A percentile compares a stretch with the other conserved stretches of the same genome.
These are phyloP conservation scores for Candida succiphila DNA, from an alignment of 805 yeast species.

Conservation along the genomic window DNA sequence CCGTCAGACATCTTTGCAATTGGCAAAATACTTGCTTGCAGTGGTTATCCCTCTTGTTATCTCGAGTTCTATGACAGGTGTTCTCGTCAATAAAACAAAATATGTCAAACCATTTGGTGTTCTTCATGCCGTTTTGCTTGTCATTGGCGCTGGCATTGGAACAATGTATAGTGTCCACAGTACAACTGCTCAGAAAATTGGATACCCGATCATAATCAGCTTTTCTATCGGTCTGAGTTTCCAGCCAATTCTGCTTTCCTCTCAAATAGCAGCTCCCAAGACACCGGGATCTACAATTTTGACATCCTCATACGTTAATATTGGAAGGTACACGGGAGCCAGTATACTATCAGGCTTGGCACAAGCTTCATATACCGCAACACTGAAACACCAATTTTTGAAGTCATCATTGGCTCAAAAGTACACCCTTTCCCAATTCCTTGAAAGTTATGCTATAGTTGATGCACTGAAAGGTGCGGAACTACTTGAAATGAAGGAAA, in stretches of 20 bases:
- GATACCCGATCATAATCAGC: conserved; percentile 36
- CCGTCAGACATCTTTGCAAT: conserved; percentile 28
- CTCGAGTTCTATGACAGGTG: conserved; percentile 27
- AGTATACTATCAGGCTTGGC: conserved; percentile 33
- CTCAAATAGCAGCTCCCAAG: conserved; percentile 43
- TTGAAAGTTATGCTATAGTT: conserved; percentile 2
- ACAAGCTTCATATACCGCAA: conserved; percentile 28
- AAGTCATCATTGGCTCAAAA: not conserved
- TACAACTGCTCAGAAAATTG: conserved; percentile 25
- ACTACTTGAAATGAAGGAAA: conserved; percentile 6
- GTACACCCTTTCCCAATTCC: not conserved
- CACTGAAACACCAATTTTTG: conserved; percentile 14
- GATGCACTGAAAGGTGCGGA: conserved; percentile 5
- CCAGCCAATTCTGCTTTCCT: conserved; percentile 32
- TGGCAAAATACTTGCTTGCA: conserved; percentile 38
- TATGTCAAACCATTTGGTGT: conserved; percentile 31
- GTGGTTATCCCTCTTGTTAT: conserved; percentile 31
- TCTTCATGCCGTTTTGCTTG: conserved; percentile 23
- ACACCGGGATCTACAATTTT: conserved; percentile 38
- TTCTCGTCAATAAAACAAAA: conserved; percentile 26
- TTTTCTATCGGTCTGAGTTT: conserved; percentile 32
- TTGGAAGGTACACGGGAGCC: conserved; percentile 35
- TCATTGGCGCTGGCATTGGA: conserved; percentile 36
- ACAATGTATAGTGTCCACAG: conserved; percentile 31
- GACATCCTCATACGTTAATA: conserved; percentile 35